These are phyloP conservation scores for Ustilago vetiveriae DNA, from an alignment of 1,284 basidiomycete species.

Conservation along the genomic window DNA sequence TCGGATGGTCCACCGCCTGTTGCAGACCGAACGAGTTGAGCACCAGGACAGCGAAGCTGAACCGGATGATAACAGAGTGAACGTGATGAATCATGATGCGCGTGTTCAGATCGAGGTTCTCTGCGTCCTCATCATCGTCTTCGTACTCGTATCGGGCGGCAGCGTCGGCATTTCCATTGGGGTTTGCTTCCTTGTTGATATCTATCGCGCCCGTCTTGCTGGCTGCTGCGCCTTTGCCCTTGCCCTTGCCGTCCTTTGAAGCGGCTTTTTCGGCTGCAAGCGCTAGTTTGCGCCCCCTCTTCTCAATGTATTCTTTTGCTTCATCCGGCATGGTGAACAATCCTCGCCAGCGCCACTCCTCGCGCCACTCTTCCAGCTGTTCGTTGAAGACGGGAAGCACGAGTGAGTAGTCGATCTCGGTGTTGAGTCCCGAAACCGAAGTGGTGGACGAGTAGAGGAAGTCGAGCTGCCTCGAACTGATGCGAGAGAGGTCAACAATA, in stretches of 20 bases:
- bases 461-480: constrained; percentile 81
- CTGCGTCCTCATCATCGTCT: constrained; percentile 53
- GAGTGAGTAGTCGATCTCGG: constrained; percentile 85
- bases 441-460: constrained; percentile 86
- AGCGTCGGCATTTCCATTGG: constrained; percentile 1
- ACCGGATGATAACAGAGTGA: constrained; percentile 58
- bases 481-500: constrained; percentile 53
- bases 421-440: constrained; percentile 82
- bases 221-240: constrained; percentile 8
- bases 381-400: constrained; percentile 85
- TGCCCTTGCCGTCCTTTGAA: constrained; percentile 15
- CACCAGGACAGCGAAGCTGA: constrained; percentile 61
- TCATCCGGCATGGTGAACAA: constrained; percentile 43
- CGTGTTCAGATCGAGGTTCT: constrained; percentile 57
- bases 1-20: constrained; percentile 78
- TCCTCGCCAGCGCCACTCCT: constrained; percentile 72
- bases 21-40: constrained; percentile 95
- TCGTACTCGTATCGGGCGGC: constrained; percentile 19
- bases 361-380: constrained; percentile 77
- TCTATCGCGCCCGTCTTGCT: constrained; percentile 2
- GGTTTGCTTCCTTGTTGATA: background rate
- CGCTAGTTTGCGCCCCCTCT: constrained; percentile 13
- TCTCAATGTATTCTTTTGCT: constrained; percentile 26
- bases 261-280: constrained; percentile 21
- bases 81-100: constrained; percentile 59